These are phyloP conservation scores for Pseudocercospora eumusae DNA, from an alignment of 2,329 filamentous ascomycete genomes.

Conservation along the genomic window DNA sequence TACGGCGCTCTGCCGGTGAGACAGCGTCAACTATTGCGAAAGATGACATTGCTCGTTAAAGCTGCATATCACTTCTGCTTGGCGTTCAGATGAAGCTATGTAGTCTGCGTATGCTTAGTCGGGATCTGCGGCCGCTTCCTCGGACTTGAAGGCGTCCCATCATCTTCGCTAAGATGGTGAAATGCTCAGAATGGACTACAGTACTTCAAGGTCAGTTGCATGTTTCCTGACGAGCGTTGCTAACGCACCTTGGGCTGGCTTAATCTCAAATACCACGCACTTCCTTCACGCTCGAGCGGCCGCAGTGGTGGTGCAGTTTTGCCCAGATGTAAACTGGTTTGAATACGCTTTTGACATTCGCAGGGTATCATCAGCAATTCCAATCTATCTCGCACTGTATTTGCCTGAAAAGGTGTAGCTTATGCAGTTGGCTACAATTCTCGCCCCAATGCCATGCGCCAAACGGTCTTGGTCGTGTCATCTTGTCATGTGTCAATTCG, in stretches of 20 bases:
- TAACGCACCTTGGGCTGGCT: neutral
- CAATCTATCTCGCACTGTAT: slow-evolving; percentile 17
- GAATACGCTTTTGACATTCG: slow-evolving; percentile 9
- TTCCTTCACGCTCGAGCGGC: neutral
- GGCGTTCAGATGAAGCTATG: neutral
- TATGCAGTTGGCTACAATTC: slow-evolving; percentile 5
- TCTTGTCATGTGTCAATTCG: slow-evolving; percentile 10
- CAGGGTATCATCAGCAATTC: slow-evolving; percentile 14
- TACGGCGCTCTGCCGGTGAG: neutral
- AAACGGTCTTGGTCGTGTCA: slow-evolving; percentile 10
- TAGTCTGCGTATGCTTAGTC: neutral
- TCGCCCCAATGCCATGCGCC: slow-evolving; percentile 7
- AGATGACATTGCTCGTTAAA: neutral
- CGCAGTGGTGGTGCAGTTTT: neutral
- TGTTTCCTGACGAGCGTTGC: neutral
- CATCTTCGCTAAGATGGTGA: neutral
- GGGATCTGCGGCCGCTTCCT: neutral
- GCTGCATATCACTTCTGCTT: neutral
- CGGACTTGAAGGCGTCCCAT: neutral
- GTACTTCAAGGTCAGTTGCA: neutral
- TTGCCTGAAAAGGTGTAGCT: slow-evolving; percentile 1
- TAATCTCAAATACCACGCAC: neutral
- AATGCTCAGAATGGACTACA: neutral
- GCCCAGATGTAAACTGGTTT: neutral
- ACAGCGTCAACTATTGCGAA: neutral